Evolutionary conservation across 441 rosid genomes (phyloP), one percentile per base, ranked within the genome.

Genomic region (Syzygium syzygioides): DNA sequence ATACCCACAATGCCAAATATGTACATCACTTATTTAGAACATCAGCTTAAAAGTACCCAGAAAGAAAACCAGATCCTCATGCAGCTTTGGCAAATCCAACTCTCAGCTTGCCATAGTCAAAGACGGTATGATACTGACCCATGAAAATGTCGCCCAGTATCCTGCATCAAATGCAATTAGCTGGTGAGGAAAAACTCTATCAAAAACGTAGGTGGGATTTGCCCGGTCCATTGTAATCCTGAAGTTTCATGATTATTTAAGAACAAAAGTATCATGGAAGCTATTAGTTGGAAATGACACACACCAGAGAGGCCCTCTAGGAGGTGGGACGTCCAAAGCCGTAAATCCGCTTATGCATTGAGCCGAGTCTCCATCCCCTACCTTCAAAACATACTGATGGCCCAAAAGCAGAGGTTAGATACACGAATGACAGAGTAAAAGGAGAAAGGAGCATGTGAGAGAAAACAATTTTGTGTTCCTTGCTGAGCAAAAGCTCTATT

Each of bases 231-330:
- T 76, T 41, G 83, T 41, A 9, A 23, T 76, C 53, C n/a, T 1
- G 23, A 66, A 54, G 55, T 54, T 54, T 32, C 25, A 45, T 14
- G 80, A 71, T 71, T 17, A 34, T 28, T 66, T 28, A 66, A 26
- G 79, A 66, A 26, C n/a, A 66, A 66, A 66, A 66, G 37, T 66
- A 66, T 26, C 34, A 14, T 66, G 18, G 53, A n/a, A 48, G 34
- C 48, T 41, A 45, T 25, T 64, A 4, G 50, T 28, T 3, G 2
- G 64, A 60, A 85, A 60, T 52, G 25, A 56, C 85, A 50, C 50
- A 34, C 94, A 96, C 99, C 97, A 95, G 91, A 96, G 98, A 89
- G 98, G 98, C 88, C 97, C 99, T 48, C 95, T 96, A 85, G 98
- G 99, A 53, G 99, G 97, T 13, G 97, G 92, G 45, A 95, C 93